A percentile compares a stretch with the other conserved stretches of the same genome.
phyloP scores from a whole-genome alignment of 2,329 filamentous ascomycete genomes.

The Corinectria fuckeliana region DNA sequence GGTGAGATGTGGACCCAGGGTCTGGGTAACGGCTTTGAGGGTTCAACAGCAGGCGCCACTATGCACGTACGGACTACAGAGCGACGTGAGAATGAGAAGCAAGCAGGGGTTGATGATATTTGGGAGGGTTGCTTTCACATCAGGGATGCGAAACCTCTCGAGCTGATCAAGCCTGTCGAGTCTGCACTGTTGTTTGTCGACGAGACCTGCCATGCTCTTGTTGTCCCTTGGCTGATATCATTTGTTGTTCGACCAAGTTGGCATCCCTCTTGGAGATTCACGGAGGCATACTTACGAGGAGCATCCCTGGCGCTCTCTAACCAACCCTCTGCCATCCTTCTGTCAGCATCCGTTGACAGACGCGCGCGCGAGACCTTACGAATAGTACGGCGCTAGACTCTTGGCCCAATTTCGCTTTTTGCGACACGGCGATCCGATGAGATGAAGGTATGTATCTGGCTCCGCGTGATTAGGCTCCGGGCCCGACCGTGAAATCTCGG shows the following conservation, averaged over 20 bases:
- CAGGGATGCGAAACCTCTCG: constrained; percentile 34
- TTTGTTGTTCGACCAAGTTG: constrained; percentile 16
- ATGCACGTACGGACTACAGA: constrained; percentile 5
- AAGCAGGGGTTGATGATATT: constrained; percentile 33
- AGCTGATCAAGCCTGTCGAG: constrained; percentile 11
- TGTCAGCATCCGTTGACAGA: neutral
- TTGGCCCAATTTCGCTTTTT: constrained; percentile 25
- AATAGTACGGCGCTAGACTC: constrained; percentile 29
- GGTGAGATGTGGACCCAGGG: constrained; percentile 24
- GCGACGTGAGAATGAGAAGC: constrained; percentile 8
- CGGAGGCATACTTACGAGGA: neutral
- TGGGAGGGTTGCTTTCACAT: constrained; percentile 22
- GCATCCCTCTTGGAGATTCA: constrained; percentile 26
- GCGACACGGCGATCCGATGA: constrained; percentile 26
- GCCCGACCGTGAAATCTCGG: constrained; percentile 1
- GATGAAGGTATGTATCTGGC: constrained; percentile 21
- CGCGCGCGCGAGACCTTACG: neutral
- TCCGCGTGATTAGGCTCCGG: constrained; percentile 14
- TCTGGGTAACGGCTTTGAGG: constrained; percentile 4
- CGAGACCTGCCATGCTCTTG: neutral
- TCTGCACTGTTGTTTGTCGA: neutral
- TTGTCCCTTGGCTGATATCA: neutral
- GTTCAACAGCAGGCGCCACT: neutral
- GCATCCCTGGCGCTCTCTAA: neutral
- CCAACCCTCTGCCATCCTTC: neutral